Conservation (phyloP, 2,329 filamentous ascomycete species). For the Ophiocordyceps australis region DNA sequence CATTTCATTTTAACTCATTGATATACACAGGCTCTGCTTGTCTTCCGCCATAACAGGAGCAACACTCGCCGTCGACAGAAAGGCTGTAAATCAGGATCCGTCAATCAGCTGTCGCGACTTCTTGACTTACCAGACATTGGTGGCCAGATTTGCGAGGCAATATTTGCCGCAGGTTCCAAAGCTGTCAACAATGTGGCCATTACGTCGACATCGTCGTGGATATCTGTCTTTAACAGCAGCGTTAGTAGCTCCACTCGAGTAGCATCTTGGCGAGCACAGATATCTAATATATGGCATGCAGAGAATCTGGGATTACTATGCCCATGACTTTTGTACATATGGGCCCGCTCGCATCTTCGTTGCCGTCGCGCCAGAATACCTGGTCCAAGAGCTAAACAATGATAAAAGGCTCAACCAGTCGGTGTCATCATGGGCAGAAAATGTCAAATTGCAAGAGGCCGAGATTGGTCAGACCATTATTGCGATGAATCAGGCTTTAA, state of each 20-base stretch:
- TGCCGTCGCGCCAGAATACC: constrained; percentile 8
- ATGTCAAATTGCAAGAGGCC: too few relatives aligned
- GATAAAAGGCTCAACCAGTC: constrained; percentile 2
- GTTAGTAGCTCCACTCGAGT: constrained; percentile 4
- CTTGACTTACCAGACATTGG: constrained; percentile 5
- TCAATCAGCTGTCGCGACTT: constrained; percentile 1
- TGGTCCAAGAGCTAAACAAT: constrained; percentile 5
- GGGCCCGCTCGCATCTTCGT: constrained; percentile 9
- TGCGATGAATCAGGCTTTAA: too few relatives aligned
- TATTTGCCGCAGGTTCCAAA: constrained; percentile 8
- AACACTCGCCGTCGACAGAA: neutral
- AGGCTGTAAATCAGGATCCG: neutral
- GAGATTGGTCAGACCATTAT: too few relatives aligned
- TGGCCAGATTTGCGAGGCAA: constrained; percentile 2
- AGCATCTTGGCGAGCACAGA: too few relatives aligned
- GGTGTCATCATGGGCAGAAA: too few relatives aligned
- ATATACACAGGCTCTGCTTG: constrained; percentile 1
- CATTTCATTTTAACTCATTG: too few relatives aligned
- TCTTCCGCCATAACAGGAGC: constrained; percentile 3
- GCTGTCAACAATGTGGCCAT: constrained; percentile 7
- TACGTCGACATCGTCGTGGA: constrained; percentile 7
- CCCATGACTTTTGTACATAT: constrained; percentile 3
- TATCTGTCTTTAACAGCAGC: constrained; percentile 6
- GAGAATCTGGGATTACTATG: constrained; percentile 11
- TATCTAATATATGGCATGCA: constrained; percentile 2